phyloP scores from a whole-genome alignment of 1,284 basidiomycete genomes.

The Chalciporus piperatoides region DNA sequence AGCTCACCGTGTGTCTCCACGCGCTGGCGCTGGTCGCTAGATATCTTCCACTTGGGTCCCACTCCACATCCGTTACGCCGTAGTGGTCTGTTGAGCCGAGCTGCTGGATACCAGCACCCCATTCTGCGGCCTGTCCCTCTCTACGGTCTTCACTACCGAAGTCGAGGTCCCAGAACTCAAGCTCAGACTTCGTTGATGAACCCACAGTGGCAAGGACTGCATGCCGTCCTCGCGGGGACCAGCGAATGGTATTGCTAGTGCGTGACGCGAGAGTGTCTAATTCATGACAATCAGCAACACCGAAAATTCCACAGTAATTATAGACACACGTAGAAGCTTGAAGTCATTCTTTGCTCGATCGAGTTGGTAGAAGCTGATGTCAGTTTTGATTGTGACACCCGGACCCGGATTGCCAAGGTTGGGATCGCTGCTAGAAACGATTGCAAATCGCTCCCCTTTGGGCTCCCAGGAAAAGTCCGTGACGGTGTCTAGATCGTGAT shows the following conservation, averaged over 20 bases:
- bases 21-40: constrained; percentile 91
- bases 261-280: constrained; percentile 79
- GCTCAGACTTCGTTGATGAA: constrained; percentile 91
- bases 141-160: constrained; percentile 79
- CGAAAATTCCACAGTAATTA: constrained; percentile 1
- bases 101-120: constrained; percentile 85
- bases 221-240: constrained; percentile 97
- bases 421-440: constrained; percentile 93
- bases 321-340: constrained; percentile 71
- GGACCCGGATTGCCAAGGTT: constrained; percentile 88
- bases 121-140: constrained; percentile 63
- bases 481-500: constrained; percentile 72
- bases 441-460: constrained; percentile 91
- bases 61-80: constrained; percentile 96
- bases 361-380: constrained; percentile 95
- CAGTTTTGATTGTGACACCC: constrained; percentile 93
- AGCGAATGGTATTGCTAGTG: constrained; percentile 93
- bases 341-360: constrained; percentile 96
- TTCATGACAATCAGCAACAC: constrained; percentile 8
- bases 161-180: constrained; percentile 99
- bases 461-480: constrained; percentile 99
- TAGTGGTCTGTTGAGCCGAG: constrained; percentile 94
- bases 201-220: constrained; percentile 96
- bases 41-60: constrained; percentile 97
- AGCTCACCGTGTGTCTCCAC: constrained; percentile 85